A percentile compares a stretch with the other conserved stretches of the same genome.
These are phyloP conservation scores for Saccharomycopsis fodiens DNA, from an alignment of 805 yeast species.

Conservation along the genomic window DNA sequence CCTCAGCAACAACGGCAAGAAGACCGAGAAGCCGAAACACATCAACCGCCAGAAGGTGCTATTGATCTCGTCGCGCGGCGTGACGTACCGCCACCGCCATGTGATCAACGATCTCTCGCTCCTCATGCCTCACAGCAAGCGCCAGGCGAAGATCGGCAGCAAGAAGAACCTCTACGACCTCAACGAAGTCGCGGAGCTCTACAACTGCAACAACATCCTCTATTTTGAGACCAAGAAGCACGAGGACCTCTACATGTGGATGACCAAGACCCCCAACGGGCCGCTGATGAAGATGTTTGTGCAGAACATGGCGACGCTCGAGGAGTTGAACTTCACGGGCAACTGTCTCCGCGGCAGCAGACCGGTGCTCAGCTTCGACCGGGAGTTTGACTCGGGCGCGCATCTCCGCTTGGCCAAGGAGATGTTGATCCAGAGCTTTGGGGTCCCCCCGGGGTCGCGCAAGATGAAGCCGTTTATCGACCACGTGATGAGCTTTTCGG, in stretches of 20 bases:
- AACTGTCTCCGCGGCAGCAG: slow-evolving; percentile 93
- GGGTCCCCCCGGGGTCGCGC: slow-evolving; percentile 92
- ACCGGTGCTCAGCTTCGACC: slow-evolving; percentile 86
- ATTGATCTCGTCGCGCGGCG: slow-evolving; percentile 89
- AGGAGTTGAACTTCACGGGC: slow-evolving; percentile 93
- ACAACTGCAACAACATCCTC: slow-evolving; percentile 92
- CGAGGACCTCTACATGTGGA: slow-evolving; percentile 89
- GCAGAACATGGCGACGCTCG: slow-evolving; percentile 92
- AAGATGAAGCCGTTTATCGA: slow-evolving; percentile 91
- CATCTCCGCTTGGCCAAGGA: slow-evolving; percentile 78
- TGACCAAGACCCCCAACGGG: slow-evolving; percentile 95
- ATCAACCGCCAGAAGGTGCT: slow-evolving; percentile 84
- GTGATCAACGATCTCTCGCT: slow-evolving; percentile 71
- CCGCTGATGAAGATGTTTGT: slow-evolving; percentile 92
- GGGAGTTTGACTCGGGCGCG: slow-evolving; percentile 53
- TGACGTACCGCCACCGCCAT: slow-evolving; percentile 93
- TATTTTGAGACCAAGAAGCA: slow-evolving; percentile 96
- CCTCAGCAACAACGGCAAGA: slow-evolving; percentile 29
- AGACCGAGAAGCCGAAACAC: slow-evolving; percentile 39
- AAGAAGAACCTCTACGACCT: slow-evolving; percentile 82
- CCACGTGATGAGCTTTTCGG: slow-evolving; percentile 87
- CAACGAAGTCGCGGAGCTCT: slow-evolving; percentile 92
- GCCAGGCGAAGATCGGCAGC: slow-evolving; percentile 92
- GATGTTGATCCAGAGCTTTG: slow-evolving; percentile 72
- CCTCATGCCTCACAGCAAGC: slow-evolving; percentile 88